Base-by-base conservation (phyloP, 306 rosid genomes). In the Psophocarpus tetragonolobus region DNA sequence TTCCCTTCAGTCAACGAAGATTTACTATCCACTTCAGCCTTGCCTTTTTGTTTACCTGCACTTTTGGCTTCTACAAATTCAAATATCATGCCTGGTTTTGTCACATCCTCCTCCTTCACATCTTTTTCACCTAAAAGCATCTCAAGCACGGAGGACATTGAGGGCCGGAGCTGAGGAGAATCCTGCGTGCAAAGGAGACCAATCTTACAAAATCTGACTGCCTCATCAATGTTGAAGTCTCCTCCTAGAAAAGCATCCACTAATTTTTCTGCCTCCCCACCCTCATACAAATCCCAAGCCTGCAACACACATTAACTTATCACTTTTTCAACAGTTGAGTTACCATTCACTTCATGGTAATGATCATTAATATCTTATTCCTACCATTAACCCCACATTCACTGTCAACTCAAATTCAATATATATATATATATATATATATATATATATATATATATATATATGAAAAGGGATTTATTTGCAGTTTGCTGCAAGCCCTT, bases 121-220 rank as follows among this genome's bases (percentile, higher is more conserved):
- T 90, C 85, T 17, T 67, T 35, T 71, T 85, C 81, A 64, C 98
- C 97, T 3, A 38, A 65, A 68, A 93, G 86, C 98, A 93, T 90
- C 67, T 74, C 45, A 65, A 88, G 89, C 13, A 90, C 91, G 2
- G 68, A 73, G 39, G 96, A 86, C 97, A 91, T 93, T 39, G 87
- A 47, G 42, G 98, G 98, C 64, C 98, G 88, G 54, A 87, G 88
- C 80, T 88, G 88, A 14, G 93, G 95, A 74, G 87, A 74, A 74
- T 91, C 93, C 80, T 90, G 98, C 7, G 91, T 87, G 93, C 98
- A 93, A 50, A 88, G 88, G 39, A 93, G 96, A 80, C 92, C 88
- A 33, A 93, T 82, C 85, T 87, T 91, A 29, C 89, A 79, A 72
- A 80, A 91, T 77, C 73, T 80, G 58, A 85, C 45, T 38, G 92